These are phyloP conservation scores for Coemansia sp. DNA, from an alignment of 192 early-diverging fungal genomes.

Conservation along the genomic window DNA sequence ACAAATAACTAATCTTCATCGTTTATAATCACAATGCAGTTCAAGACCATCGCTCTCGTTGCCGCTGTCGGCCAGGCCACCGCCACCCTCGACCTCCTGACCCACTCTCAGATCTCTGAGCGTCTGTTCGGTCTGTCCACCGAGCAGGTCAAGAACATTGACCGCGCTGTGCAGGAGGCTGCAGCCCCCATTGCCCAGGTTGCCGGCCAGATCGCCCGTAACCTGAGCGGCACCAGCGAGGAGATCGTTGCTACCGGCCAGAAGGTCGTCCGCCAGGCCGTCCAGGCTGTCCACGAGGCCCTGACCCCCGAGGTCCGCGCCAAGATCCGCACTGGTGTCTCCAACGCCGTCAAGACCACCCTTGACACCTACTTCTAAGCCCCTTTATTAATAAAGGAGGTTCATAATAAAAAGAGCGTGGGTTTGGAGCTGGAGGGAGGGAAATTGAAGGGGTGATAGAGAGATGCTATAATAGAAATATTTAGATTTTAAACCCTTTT, in stretches of 20 bases:
- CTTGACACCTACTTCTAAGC: constrained; percentile 55
- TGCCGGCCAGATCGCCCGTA: constrained; percentile 53
- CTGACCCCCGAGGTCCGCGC: constrained; percentile 53
- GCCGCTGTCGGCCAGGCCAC: constrained; percentile 52
- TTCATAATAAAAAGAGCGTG: not conserved
- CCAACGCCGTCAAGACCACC: constrained; percentile 56
- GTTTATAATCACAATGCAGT: constrained; percentile 32
- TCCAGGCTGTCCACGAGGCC: constrained; percentile 52
- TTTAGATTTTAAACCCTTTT: too few species aligned
- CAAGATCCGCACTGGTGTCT: constrained; percentile 53
- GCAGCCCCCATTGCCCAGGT: constrained; percentile 53
- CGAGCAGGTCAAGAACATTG: constrained; percentile 56
- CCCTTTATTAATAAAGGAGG: not conserved
- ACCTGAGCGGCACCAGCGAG: constrained; percentile 51
- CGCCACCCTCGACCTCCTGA: constrained; percentile 53
- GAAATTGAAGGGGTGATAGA: too few species aligned
- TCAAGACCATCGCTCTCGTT: constrained; percentile 51
- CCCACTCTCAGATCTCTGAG: constrained; percentile 52
- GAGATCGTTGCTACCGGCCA: constrained; percentile 50
- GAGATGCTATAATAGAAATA: not conserved
- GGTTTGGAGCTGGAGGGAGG: not conserved
- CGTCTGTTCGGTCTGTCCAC: constrained; percentile 52
- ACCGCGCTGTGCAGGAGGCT: constrained; percentile 54
- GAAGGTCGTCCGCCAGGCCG: constrained; percentile 55
- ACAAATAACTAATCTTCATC: not conserved